Evolutionary conservation across 352 stramenopile genomes (phyloP).

Genomic region (Phytophthora sansomeana): DNA sequence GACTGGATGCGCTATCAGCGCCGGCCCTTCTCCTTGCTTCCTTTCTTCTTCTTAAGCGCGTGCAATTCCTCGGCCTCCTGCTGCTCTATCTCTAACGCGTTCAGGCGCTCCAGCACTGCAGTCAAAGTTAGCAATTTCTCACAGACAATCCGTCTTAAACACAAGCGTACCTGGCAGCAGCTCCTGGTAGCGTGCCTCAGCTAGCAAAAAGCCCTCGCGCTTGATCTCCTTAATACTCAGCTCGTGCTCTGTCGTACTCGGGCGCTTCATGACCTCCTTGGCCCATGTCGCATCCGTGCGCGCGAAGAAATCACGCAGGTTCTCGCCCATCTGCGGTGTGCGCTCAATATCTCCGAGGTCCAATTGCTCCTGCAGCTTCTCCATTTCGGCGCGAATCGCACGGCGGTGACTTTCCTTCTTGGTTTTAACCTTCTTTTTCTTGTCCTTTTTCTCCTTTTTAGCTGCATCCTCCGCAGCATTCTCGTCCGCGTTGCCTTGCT

Average conservation of each 20-base stretch:
- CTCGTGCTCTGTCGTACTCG: constrained; percentile 76
- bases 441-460: constrained; percentile 58
- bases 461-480: constrained; percentile 31
- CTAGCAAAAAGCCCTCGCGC: constrained; percentile 79
- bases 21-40: constrained; percentile 76
- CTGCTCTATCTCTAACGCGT: constrained; percentile 82
- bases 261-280: constrained; percentile 57
- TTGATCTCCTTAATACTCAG: constrained; percentile 90
- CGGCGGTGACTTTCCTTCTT: constrained; percentile 75
- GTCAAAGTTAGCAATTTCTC: constrained; percentile 13
- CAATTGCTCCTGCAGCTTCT: constrained; percentile 85
- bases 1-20: constrained; percentile 42
- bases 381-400: constrained; percentile 80
- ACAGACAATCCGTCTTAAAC: neutral
- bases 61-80: constrained; percentile 82
- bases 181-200: constrained; percentile 82
- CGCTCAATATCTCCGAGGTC: constrained; percentile 69
- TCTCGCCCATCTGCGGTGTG: constrained; percentile 86
- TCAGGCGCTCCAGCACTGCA: constrained; percentile 80
- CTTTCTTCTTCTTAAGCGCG: constrained; percentile 74
- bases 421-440: constrained; percentile 68
- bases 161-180: constrained; percentile 66
- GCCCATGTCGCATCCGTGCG: constrained; percentile 82
- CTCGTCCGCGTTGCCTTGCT: constrained; percentile 43
- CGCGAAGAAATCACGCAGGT: constrained; percentile 89